Percentiles rank a stretch among this genome's conserved stretches.
Conservation (phyloP, 371 early-diverging fungal genomes). For the Lichtheimia ornata region DNA sequence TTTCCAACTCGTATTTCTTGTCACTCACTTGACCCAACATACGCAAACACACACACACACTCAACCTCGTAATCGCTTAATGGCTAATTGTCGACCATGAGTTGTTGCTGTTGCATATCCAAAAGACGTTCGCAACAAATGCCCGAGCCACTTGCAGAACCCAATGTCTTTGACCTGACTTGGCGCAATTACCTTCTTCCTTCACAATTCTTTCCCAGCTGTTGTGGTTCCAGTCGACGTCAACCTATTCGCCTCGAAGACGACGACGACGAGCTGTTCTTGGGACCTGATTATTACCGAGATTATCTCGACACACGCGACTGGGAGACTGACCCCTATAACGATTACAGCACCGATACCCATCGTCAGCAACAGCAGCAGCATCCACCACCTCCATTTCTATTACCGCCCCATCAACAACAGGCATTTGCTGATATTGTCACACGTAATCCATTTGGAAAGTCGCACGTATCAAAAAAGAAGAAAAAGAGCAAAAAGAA, state of each 20-base stretch:
- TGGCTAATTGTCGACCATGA: slow-evolving; percentile 9
- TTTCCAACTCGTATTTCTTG: too few species aligned
- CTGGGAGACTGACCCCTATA: slow-evolving; percentile 26
- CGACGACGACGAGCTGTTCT: slow-evolving; percentile 25
- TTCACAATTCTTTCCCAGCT: slow-evolving; percentile 25
- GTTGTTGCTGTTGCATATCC: slow-evolving; percentile 14
- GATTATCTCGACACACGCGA: slow-evolving; percentile 28
- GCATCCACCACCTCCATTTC: too few species aligned
- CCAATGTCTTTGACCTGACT: slow-evolving; percentile 47
- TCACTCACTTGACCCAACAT: too few species aligned
- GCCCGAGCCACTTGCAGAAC: slow-evolving; percentile 17
- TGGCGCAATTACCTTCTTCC: slow-evolving; percentile 49
- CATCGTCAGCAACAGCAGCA: too few species aligned
- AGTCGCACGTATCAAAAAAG: slow-evolving; percentile 6
- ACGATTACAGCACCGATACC: too few species aligned
- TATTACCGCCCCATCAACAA: not conserved
- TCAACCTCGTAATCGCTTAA: too few species aligned
- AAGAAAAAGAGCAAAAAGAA: slow-evolving; percentile 17
- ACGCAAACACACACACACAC: too few species aligned
- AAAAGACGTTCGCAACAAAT: slow-evolving; percentile 15
- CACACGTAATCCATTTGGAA: slow-evolving; percentile 46
- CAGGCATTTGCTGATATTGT: slow-evolving; percentile 26
- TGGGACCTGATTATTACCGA: slow-evolving; percentile 34
- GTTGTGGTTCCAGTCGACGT: slow-evolving; percentile 16
- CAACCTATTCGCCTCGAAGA: slow-evolving; percentile 34